Evolutionary conservation across 495 filamentous ascomycete species (phyloP).

Genomic region (Letharia lupina): DNA sequence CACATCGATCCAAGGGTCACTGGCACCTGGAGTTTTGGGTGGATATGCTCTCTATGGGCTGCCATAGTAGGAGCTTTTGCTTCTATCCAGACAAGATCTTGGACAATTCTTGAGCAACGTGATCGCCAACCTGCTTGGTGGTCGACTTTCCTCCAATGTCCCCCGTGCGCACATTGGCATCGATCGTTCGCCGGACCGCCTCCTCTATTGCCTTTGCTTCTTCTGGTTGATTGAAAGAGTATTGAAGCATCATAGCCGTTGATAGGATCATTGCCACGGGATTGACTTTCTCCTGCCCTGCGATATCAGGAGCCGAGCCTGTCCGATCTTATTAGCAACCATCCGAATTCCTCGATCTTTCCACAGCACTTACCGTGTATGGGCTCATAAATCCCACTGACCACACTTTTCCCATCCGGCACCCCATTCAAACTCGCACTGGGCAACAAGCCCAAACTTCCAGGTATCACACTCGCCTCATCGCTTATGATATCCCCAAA

Average conservation of each 20-base stretch:
- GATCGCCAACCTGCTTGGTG: conserved; percentile 77
- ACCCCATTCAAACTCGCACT: conserved; percentile 81
- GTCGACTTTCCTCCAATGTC: conserved; percentile 68
- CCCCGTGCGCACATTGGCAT: conserved; percentile 61
- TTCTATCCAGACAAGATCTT: conserved; percentile 35
- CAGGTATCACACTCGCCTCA: conserved; percentile 93
- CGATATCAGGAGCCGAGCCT: conserved; percentile 68
- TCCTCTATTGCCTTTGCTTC: conserved; percentile 69
- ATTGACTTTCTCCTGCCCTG: conserved; percentile 80
- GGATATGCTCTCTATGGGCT: conserved; percentile 4
- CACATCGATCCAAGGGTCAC: background rate
- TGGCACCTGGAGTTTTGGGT: background rate
- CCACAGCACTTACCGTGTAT: conserved; percentile 60
- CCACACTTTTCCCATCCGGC: conserved; percentile 54
- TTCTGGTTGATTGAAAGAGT: conserved; percentile 68
- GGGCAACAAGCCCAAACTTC: conserved; percentile 80
- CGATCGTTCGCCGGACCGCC: conserved; percentile 70
- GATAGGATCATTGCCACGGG: conserved; percentile 51
- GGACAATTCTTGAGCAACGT: conserved; percentile 61
- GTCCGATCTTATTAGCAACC: background rate
- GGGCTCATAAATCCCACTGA: conserved; percentile 83
- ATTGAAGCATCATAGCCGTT: conserved; percentile 85
- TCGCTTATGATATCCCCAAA: conserved; percentile 97
- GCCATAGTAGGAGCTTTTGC: conserved; percentile 8
- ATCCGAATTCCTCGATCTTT: background rate